Conservation (phyloP, 208 protist species). For the Angomonas deanei region DNA sequence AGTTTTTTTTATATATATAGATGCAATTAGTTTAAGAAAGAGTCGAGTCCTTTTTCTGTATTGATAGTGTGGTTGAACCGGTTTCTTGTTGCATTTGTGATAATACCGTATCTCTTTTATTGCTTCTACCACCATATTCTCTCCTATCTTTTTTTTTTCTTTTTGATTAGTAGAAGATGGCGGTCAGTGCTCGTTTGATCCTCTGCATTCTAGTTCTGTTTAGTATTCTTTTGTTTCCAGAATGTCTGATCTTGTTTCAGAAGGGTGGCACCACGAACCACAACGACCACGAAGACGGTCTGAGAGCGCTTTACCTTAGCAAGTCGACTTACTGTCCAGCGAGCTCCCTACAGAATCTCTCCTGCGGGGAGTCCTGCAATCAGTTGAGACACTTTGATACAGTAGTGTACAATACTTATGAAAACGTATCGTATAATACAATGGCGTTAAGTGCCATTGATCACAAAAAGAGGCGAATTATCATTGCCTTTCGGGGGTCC, state of each 20-base stretch:
- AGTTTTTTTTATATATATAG: constrained; percentile 3
- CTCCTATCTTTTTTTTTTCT: neutral
- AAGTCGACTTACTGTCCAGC: constrained; percentile 46
- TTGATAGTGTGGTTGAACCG: too few relatives aligned
- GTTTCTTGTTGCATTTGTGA: too few relatives aligned
- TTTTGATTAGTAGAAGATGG: neutral
- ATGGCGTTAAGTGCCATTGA: constrained; percentile 29
- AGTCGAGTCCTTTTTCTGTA: too few relatives aligned
- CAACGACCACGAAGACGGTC: constrained; percentile 12
- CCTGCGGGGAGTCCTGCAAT: constrained; percentile 23
- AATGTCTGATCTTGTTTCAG: neutral
- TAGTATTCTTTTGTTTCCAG: neutral
- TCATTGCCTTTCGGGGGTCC: constrained; percentile 60
- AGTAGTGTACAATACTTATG: constrained; percentile 19
- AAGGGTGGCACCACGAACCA: neutral
- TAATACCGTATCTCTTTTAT: too few relatives aligned
- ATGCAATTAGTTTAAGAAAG: constrained; percentile 5
- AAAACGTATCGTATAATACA: constrained; percentile 29
- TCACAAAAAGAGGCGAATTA: constrained; percentile 17
- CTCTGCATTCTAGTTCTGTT: neutral
- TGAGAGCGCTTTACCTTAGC: constrained; percentile 33
- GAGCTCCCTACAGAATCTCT: constrained; percentile 19
- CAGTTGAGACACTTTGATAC: constrained; percentile 16
- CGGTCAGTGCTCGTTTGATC: neutral
- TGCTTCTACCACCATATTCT: neutral